phyloP scores from a whole-genome alignment of 148 eudicot species.

The Pouteria glomerata region DNA sequence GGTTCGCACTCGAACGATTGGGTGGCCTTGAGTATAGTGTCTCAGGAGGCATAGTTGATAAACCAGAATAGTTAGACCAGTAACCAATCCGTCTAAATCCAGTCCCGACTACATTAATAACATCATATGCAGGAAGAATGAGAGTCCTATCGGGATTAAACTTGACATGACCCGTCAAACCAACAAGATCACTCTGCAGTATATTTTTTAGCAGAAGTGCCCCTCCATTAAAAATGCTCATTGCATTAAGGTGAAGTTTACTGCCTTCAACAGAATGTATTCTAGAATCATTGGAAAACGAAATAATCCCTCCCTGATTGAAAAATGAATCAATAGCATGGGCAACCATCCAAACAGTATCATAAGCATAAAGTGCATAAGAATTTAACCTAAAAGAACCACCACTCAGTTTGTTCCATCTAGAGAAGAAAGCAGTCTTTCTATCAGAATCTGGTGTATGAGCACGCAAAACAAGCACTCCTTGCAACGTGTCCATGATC shows the following conservation, averaged over 20 bases:
- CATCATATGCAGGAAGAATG: constrained; percentile 67
- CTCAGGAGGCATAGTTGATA: constrained; percentile 71
- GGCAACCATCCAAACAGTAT: constrained; percentile 77
- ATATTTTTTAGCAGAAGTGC: constrained; percentile 49
- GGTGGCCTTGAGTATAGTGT: constrained; percentile 46
- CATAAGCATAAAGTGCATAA: constrained; percentile 87
- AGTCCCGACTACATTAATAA: constrained; percentile 80
- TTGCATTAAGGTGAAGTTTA: constrained; percentile 51
- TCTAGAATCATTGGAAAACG: constrained; percentile 66
- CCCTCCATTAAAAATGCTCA: constrained; percentile 76
- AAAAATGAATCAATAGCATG: constrained; percentile 41
- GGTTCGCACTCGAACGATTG: constrained; percentile 55
- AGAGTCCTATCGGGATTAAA: constrained; percentile 57
- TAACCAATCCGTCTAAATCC: constrained; percentile 69
- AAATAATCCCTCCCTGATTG: constrained; percentile 61
- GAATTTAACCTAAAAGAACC: constrained; percentile 65
- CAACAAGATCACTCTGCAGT: constrained; percentile 53
- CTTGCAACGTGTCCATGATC: constrained; percentile 55
- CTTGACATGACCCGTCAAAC: constrained; percentile 71
- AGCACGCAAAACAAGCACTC: constrained; percentile 65
- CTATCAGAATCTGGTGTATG: constrained; percentile 56
- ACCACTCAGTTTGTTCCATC: constrained; percentile 52
- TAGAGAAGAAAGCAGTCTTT: constrained; percentile 44
- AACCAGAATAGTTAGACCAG: constrained; percentile 87
- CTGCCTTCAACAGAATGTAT: constrained; percentile 23